phyloP scores from a whole-genome alignment of 2,329 filamentous ascomycete species.

The Chaetomiaceae sp. region DNA sequence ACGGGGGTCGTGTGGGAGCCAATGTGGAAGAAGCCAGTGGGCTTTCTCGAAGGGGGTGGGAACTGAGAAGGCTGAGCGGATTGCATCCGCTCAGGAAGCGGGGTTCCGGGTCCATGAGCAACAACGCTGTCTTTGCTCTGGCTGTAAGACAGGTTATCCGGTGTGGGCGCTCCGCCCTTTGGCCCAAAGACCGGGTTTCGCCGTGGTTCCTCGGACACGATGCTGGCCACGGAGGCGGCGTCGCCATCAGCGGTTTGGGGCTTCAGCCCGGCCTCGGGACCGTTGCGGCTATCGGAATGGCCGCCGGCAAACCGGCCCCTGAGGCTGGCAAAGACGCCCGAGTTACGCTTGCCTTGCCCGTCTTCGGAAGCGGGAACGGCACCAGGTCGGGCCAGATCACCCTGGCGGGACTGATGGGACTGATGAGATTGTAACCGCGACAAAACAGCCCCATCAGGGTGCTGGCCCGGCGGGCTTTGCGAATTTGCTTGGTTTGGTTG shows the following conservation, averaged over 20 bases:
- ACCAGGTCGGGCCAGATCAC: constrained; percentile 34
- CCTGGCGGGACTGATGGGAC: constrained; percentile 36
- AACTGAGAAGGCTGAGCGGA: constrained; percentile 18
- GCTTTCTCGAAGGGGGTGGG: constrained; percentile 27
- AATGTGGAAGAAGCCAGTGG: constrained; percentile 29
- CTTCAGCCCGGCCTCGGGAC: constrained; percentile 24
- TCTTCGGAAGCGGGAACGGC: constrained; percentile 34
- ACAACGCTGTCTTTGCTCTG: constrained; percentile 31
- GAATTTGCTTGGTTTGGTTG: constrained; percentile 12
- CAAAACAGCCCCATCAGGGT: constrained; percentile 18
- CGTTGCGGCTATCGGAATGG: constrained; percentile 31
- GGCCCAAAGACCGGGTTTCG: constrained; percentile 39
- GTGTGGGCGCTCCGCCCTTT: constrained; percentile 21
- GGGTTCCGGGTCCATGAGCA: constrained; percentile 23
- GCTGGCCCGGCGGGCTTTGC: constrained; percentile 5
- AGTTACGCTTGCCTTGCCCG: constrained; percentile 36
- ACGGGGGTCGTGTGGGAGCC: constrained; percentile 14
- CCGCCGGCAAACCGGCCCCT: constrained; percentile 40
- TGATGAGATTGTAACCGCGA: constrained; percentile 34
- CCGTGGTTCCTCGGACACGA: constrained; percentile 37
- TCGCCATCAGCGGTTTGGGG: constrained; percentile 33
- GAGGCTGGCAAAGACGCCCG: constrained; percentile 49
- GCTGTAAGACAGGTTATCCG: constrained; percentile 26
- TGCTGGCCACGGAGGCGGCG: constrained; percentile 40
- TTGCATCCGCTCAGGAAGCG: constrained; percentile 14